Evolutionary conservation across 805 yeast genomes (phyloP).

Genomic region (Candida sithepensis): DNA sequence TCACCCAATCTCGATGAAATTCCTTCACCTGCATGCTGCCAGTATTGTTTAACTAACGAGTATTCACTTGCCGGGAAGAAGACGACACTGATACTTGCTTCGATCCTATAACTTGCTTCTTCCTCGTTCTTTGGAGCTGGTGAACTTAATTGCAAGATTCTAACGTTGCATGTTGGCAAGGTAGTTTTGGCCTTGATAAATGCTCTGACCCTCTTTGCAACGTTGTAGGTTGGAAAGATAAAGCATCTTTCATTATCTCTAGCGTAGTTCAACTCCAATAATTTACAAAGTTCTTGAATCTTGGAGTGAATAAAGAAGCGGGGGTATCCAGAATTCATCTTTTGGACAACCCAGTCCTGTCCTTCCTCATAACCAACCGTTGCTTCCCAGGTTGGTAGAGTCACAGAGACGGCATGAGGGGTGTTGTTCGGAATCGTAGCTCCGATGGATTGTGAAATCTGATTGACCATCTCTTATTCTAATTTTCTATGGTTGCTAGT

Average conservation of each 20-base stretch:
- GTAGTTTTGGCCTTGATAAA: slow-evolving; percentile 51
- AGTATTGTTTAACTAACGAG: slow-evolving; percentile 73
- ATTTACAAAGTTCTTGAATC: slow-evolving; percentile 52
- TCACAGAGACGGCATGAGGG: slow-evolving; percentile 91
- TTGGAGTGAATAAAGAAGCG: slow-evolving; percentile 69
- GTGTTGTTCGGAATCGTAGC: slow-evolving; percentile 86
- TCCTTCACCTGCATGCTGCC: slow-evolving; percentile 99
- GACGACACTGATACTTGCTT: slow-evolving; percentile 73
- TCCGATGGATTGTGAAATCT: slow-evolving; percentile 53
- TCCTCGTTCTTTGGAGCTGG: slow-evolving; percentile 58
- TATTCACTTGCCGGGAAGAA: slow-evolving; percentile 62
- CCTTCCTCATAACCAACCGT: slow-evolving; percentile 93
- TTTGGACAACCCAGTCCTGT: slow-evolving; percentile 68
- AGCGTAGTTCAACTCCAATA: slow-evolving; percentile 68
- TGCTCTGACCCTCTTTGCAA: slow-evolving; percentile 82
- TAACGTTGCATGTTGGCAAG: slow-evolving; percentile 37
- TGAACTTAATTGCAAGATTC: slow-evolving; percentile 72
- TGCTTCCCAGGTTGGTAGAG: slow-evolving; percentile 93
- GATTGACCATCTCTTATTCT: slow-evolving; percentile 6
- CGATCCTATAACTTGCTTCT: slow-evolving; percentile 57
- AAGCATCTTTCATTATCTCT: slow-evolving; percentile 72
- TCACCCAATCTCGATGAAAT: slow-evolving; percentile 87
- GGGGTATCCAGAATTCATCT: slow-evolving; percentile 88
- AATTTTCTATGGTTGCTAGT: too few species aligned
- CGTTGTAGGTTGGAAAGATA: slow-evolving; percentile 71